Evolutionary conservation across 768 basidiomycete genomes (phyloP), one percentile per base, ranked within the genome.

Genomic region (Pisolithus orientalis): DNA sequence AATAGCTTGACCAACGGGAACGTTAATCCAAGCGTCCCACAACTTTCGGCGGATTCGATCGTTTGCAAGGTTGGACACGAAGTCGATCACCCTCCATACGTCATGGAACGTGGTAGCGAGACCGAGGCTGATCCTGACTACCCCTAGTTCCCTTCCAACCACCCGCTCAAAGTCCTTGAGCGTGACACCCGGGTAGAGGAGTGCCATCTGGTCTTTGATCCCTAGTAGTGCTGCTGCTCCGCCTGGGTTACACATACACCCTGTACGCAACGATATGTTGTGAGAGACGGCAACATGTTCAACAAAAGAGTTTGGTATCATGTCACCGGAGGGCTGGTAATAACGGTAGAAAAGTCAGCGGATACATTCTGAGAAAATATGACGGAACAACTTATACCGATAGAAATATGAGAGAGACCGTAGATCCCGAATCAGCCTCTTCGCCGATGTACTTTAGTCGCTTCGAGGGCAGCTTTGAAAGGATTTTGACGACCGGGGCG

Each of bases 201-300:
- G 69, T 5, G 73, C 70, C 87, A 90, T 90, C 52, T 83, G 75
- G 17, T 77, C 72, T 53, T 82, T 70, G 29, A 90, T 77, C 0
- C 83, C 83, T 5, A 90, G 75, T 14, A 92, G 69, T 5, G 85
- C 79, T 1, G 87, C 82, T 0, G 88, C 86, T 16, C 83, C 90
- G 9, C 90, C 90, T 14, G 90, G 87, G 57, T 92, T 93, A 63
- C 90, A 93, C 80, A 91, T 84, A 65, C 90, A 93, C 0, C 90
- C 90, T 3, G 89, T 88, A 40, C 90, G 83, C 31, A 92, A 68
- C 16, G 88, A 90, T 52, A 92, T 83, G 47, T 75, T 79, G 56
- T 78, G 75, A 49, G 67, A 72, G 16, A 82, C 75, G 13, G 88
- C 87, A 1, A 83, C 75, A 58, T 84, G 73, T 61, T 87, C 87